Conservation (phyloP, 2,329 filamentous ascomycete species). For the Elsinoe perseae region DNA sequence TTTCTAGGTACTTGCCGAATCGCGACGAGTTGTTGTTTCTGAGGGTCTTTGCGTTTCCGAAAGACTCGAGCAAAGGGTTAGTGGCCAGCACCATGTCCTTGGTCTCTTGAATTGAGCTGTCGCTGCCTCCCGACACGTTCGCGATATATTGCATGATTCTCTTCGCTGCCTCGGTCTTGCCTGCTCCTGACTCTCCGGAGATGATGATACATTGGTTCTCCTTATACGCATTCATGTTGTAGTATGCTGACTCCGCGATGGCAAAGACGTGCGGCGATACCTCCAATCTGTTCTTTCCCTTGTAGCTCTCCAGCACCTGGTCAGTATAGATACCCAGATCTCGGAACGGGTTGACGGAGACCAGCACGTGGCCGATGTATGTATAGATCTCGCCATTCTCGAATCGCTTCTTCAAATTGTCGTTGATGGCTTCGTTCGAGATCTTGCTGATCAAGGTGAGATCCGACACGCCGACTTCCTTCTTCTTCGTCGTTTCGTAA, state of each 20-base stretch:
- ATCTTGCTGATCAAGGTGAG: conserved; percentile 97
- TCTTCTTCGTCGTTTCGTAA: conserved; percentile 96
- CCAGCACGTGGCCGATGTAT: conserved; percentile 98
- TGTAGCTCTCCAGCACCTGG: conserved; percentile 83
- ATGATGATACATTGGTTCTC: conserved; percentile 99
- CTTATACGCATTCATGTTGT: conserved; percentile 99
- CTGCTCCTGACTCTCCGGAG: conserved; percentile 93
- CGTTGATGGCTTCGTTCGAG: conserved; percentile 98
- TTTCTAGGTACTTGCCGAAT: conserved; percentile 96
- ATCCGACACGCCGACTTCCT: conserved; percentile 97
- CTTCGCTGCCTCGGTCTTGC: conserved; percentile 98
- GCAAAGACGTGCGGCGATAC: conserved; percentile 84
- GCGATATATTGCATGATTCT: conserved; percentile 99
- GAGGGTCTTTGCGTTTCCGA: conserved; percentile 95
- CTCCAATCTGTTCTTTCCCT: conserved; percentile 93
- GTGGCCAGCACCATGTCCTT: conserved; percentile 99
- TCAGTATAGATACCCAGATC: conserved; percentile 97
- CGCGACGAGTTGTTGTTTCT: conserved; percentile 98
- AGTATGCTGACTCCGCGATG: conserved; percentile 92
- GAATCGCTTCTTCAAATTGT: conserved; percentile 96
- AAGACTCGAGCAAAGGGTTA: conserved; percentile 92
- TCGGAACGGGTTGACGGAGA: conserved; percentile 96
- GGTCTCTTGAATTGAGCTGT: conserved; percentile 86
- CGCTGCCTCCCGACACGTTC: conserved; percentile 78
- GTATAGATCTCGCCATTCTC: conserved; percentile 98